These are phyloP conservation scores for Closterium sp. DNA, from an alignment of 139 green algal genomes.

Conservation along the genomic window DNA sequence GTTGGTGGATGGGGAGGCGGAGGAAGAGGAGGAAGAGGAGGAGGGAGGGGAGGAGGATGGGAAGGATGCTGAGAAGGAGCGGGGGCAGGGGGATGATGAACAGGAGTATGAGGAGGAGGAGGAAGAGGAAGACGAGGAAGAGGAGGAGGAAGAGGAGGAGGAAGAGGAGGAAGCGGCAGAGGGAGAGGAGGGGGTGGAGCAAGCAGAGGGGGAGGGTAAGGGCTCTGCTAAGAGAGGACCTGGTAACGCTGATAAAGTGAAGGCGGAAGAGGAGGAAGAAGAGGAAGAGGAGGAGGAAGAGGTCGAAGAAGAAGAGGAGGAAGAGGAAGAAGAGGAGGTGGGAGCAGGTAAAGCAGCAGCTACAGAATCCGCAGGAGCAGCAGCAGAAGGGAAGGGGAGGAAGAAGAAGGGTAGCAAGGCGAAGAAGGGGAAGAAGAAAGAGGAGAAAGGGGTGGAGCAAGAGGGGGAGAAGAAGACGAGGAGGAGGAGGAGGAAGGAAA, in stretches of 20 bases:
- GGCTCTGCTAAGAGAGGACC: background rate
- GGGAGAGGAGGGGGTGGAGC: background rate
- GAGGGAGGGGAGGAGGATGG: slow-evolving; percentile 27
- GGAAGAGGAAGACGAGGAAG: slow-evolving; percentile 21
- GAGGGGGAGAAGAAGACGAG: slow-evolving; percentile 26
- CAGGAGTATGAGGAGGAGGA: slow-evolving; percentile 1
- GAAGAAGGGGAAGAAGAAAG: slow-evolving; percentile 2
- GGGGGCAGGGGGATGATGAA: slow-evolving; percentile 1
- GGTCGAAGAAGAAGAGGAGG: background rate
- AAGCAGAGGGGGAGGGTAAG: background rate
- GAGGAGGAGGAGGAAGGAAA: background rate
- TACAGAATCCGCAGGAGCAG: background rate
- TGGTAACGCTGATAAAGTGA: background rate
- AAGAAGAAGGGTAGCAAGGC: background rate
- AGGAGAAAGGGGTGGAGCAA: background rate
- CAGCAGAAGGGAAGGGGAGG: background rate
- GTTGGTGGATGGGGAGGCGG: slow-evolving; percentile 39
- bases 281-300: slow-evolving; percentile 25
- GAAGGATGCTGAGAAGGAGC: slow-evolving; percentile 11
- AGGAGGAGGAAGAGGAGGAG: slow-evolving; percentile 38
- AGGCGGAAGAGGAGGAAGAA: slow-evolving; percentile 3
- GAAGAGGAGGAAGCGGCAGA: background rate
- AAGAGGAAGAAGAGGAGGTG: background rate
- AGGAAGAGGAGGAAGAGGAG: background rate
- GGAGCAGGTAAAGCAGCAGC: background rate